These are phyloP conservation scores for Berberis thunbergii DNA, from an alignment of 164 flowering plant genomes.

Conservation along the genomic window DNA sequence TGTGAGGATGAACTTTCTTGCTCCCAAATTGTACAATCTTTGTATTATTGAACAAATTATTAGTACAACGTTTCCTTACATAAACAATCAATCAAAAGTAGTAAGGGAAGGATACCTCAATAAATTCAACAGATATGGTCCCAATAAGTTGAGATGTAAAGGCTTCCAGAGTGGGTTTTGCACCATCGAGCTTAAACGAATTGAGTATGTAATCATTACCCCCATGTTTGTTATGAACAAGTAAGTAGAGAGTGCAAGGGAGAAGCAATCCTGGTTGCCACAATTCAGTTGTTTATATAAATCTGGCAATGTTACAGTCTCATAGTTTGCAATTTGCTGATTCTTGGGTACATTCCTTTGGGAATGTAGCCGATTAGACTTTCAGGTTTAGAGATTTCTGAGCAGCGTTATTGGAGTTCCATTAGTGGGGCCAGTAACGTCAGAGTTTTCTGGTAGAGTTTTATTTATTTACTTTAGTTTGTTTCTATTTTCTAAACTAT, in stretches of 20 bases:
- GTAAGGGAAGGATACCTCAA: constrained; percentile 31
- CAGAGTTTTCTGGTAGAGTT: too few species aligned
- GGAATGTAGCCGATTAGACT: too few species aligned
- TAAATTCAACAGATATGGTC: constrained; percentile 21
- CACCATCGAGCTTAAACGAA: constrained; percentile 24
- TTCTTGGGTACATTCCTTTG: constrained; percentile 29
- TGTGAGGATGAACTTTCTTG: constrained; percentile 46
- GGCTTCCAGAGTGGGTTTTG: constrained; percentile 22
- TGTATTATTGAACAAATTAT: constrained; percentile 17
- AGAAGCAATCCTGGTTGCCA: not conserved
- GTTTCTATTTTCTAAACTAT: too few species aligned
- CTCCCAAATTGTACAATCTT: constrained; percentile 49
- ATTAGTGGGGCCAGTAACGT: too few species aligned
- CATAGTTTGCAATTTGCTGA: constrained; percentile 46
- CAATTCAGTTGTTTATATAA: constrained; percentile 21
- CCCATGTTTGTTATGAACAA: constrained; percentile 53
- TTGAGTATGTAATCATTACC: constrained; percentile 52
- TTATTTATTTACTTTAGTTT: too few species aligned
- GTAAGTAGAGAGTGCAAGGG: constrained; percentile 14
- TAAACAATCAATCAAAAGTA: not conserved
- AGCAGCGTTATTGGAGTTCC: too few species aligned
- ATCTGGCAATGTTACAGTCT: constrained; percentile 33
- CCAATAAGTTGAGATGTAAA: constrained; percentile 40
- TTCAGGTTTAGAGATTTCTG: not conserved
- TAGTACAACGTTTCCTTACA: not conserved